Conservation (phyloP, 1,139 yeast species). For the Pichia kudriavzevii region DNA sequence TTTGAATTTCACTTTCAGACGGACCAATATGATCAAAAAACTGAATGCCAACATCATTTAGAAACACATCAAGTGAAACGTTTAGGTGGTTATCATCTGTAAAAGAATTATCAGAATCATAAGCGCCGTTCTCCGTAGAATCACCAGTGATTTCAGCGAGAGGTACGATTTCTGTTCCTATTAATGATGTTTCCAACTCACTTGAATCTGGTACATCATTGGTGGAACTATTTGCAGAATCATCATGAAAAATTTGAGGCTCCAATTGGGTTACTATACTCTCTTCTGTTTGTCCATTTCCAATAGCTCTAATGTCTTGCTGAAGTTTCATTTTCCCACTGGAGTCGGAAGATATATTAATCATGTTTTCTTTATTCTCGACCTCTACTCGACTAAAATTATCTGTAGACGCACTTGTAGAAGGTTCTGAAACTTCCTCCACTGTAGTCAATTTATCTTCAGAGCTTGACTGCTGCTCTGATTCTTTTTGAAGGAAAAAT, state of each 20-base stretch:
- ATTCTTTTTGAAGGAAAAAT: too few relatives aligned
- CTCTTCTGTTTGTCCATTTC: neutral
- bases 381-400: neutral
- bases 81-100: constrained; percentile 23
- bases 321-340: too few relatives aligned
- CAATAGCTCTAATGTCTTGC: too few relatives aligned
- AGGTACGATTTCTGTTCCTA: constrained; percentile 25
- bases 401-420: constrained; percentile 4
- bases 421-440: constrained; percentile 11
- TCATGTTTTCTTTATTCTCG: neutral
- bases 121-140: constrained; percentile 12
- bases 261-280: neutral
- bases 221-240: neutral
- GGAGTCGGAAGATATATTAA: too few relatives aligned
- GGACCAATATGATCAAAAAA: constrained; percentile 27
- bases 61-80: constrained; percentile 22
- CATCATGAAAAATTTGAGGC: neutral
- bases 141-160: constrained; percentile 23
- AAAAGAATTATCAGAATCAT: constrained; percentile 16
- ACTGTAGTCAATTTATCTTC: constrained; percentile 7
- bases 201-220: constrained; percentile 7
- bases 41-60: constrained; percentile 24
- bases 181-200: constrained; percentile 13
- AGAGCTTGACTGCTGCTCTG: too few relatives aligned
- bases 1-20: constrained; percentile 19